These are phyloP conservation scores for Adansonia madagascariensis DNA, from an alignment of 441 rosid species.

Conservation along the genomic window DNA sequence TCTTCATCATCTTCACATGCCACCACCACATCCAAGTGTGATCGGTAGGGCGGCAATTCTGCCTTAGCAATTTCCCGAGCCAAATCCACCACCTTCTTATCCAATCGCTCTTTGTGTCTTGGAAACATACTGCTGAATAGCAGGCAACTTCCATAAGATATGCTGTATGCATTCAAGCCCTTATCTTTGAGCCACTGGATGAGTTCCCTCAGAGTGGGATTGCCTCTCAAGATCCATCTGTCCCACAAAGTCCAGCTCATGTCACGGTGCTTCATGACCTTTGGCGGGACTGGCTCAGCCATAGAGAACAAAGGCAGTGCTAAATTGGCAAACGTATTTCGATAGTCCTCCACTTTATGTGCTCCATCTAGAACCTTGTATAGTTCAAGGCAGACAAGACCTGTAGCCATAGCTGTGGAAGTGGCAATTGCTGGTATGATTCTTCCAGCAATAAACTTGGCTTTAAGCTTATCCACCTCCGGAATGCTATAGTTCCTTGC, in stretches of 20 bases:
- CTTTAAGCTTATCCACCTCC: too few relatives aligned
- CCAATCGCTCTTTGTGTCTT: constrained; percentile 77
- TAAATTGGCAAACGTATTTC: constrained; percentile 88
- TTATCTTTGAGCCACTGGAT: too few relatives aligned
- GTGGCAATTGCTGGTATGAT: constrained; percentile 98
- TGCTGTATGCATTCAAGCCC: constrained; percentile 24
- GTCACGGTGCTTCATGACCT: constrained; percentile 78
- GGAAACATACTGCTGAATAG: constrained; percentile 84
- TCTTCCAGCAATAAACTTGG: constrained; percentile 60
- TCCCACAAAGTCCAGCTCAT: constrained; percentile 92
- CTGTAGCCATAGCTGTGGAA: constrained; percentile 93
- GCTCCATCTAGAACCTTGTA: constrained; percentile 82
- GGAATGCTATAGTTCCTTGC: too few relatives aligned
- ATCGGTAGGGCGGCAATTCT: constrained; percentile 67
- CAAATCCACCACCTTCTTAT: constrained; percentile 71
- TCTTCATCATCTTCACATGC: constrained; percentile 89
- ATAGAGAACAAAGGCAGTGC: constrained; percentile 89
- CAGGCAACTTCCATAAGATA: constrained; percentile 81
- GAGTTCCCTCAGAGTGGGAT: too few relatives aligned
- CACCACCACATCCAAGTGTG: constrained; percentile 79
- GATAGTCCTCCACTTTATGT: constrained; percentile 81
- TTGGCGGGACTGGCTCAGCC: constrained; percentile 92
- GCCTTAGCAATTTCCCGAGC: constrained; percentile 77
- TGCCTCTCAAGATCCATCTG: too few relatives aligned
- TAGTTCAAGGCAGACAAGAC: constrained; percentile 91